Base-by-base conservation (phyloP, 2,329 filamentous ascomycete species). In the Colletotrichum truncatum region DNA sequence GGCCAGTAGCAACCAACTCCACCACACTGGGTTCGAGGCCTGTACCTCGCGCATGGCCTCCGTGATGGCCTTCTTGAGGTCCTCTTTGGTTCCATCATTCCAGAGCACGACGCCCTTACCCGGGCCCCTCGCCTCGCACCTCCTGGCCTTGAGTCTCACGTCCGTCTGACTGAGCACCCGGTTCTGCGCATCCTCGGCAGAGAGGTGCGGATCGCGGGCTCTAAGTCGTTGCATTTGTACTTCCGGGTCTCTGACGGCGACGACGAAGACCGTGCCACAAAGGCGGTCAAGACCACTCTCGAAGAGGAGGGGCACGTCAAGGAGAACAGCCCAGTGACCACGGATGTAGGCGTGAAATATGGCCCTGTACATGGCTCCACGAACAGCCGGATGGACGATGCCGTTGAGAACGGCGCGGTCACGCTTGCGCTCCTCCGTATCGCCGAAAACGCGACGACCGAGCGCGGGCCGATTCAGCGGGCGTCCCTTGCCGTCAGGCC, bases 351-450 rank as follows among this genome's bases (percentile, higher is more conserved):
- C 88, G 66, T 83, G 82, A n/a, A 93, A 74, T 61, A 98, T 86
- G 49, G 86, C 83, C 72, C 85, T 88, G 77, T 93, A 93, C 85
- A 98, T 95, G 76, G 92, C 93, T 74, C 82, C 85, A 39, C 94
- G 86, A 41, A 99, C 94, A 0, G 93, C 94, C 0, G 96, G 96
- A 76, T 99, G 96, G 53, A 98, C 93, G 70, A 99, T 98, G 51
- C 87, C 83, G 76, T 98, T 98, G 12, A 99, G 84, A 28, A 92
- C 89, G 55, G 85, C 88, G 25, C 95, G 85, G 76, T 97, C 94
- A 68, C 83, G 85, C 72, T 86, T 86, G 61, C 86, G 84, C 70
- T 93, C 91, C 26, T 91, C 87, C 49, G 85, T 89, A 69, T 91
- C 85, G 32, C 96, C 96, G 76, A 99, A 99, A 1, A 99, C 93